A percentile compares a stretch with the other conserved stretches of the same genome.
Evolutionary conservation across 495 filamentous ascomycete genomes (phyloP).

Genomic region (Talaromyces stipitatus): DNA sequence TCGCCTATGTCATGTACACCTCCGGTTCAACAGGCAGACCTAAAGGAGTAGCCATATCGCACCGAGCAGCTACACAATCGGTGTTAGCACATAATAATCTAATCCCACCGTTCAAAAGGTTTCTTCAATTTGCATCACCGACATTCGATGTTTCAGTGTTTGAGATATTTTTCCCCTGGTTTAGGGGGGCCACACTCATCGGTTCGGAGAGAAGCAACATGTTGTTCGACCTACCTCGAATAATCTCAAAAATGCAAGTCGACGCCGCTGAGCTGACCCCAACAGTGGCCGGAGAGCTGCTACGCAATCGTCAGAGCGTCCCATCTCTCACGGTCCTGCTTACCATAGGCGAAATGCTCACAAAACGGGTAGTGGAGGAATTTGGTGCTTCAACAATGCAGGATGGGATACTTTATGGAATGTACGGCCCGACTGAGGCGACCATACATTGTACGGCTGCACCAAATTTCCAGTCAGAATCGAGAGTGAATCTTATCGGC

Average conservation of each 20-base stretch:
- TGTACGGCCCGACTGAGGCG: slow-evolving; percentile 86
- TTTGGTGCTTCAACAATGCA: slow-evolving; percentile 45
- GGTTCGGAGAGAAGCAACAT: slow-evolving; percentile 55
- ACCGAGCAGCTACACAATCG: slow-evolving; percentile 66
- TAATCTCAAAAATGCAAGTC: slow-evolving; percentile 55
- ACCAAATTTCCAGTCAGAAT: slow-evolving; percentile 31
- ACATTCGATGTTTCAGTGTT: slow-evolving; percentile 88
- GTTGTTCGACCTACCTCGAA: slow-evolving; percentile 59
- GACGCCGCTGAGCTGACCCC: slow-evolving; percentile 81
- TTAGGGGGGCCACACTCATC: slow-evolving; percentile 62
- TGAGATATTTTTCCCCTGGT: slow-evolving; percentile 78
- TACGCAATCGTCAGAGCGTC: slow-evolving; percentile 51
- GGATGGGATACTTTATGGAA: slow-evolving; percentile 59
- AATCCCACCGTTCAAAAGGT: slow-evolving; percentile 64
- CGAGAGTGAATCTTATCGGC: slow-evolving; percentile 60
- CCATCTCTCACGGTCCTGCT: slow-evolving; percentile 58
- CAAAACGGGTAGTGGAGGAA: slow-evolving; percentile 58
- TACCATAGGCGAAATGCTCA: slow-evolving; percentile 87
- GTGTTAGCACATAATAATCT: slow-evolving; percentile 68
- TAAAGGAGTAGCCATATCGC: slow-evolving; percentile 76
- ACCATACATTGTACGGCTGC: slow-evolving; percentile 68
- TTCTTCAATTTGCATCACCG: slow-evolving; percentile 80
- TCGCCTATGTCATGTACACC: slow-evolving; percentile 89
- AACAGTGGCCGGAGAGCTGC: slow-evolving; percentile 63
- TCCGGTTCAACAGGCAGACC: slow-evolving; percentile 83